Conservation (phyloP, 805 yeast genomes). For the Candida alai region DNA sequence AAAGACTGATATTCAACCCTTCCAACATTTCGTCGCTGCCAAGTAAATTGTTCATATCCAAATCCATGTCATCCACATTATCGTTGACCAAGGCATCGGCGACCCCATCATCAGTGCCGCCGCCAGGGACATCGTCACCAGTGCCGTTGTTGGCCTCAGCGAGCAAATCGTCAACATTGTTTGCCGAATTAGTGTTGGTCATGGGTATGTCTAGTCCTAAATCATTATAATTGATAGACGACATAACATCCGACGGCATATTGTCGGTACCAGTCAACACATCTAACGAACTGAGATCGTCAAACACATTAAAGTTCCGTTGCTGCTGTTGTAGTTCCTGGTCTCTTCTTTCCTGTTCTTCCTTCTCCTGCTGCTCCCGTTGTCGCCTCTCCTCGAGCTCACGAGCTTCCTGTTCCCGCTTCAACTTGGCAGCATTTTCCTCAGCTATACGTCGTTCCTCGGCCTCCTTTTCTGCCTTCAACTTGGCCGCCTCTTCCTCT, state of each 20-base stretch:
- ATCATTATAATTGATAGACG: constrained; percentile 4
- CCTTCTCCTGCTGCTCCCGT: constrained; percentile 13
- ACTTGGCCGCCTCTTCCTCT: constrained; percentile 17
- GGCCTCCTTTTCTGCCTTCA: constrained; percentile 11
- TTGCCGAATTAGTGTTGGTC: background rate
- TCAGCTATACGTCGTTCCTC: constrained; percentile 15
- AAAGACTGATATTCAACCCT: constrained; percentile 38
- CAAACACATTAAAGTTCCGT: constrained; percentile 11
- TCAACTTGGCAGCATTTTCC: constrained; percentile 11
- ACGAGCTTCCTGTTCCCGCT: constrained; percentile 17
- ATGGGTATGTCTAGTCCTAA: constrained; percentile 5
- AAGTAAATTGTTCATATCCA: constrained; percentile 29
- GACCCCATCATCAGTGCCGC: background rate
- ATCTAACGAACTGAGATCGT: constrained; percentile 12
- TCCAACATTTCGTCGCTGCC: constrained; percentile 39
- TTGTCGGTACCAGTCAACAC: constrained; percentile 3
- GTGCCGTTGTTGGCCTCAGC: constrained; percentile 4
- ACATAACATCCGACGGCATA: constrained; percentile 1
- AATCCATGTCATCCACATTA: constrained; percentile 12
- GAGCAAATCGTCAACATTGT: constrained; percentile 1
- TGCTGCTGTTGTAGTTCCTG: constrained; percentile 8
- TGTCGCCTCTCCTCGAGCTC: constrained; percentile 14
- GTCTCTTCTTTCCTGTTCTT: constrained; percentile 10
- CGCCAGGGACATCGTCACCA: background rate
- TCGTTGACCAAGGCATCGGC: constrained; percentile 10